Base-by-base conservation (phyloP, 2,329 filamentous ascomycete genomes). In the Aurifilum marmelostoma region DNA sequence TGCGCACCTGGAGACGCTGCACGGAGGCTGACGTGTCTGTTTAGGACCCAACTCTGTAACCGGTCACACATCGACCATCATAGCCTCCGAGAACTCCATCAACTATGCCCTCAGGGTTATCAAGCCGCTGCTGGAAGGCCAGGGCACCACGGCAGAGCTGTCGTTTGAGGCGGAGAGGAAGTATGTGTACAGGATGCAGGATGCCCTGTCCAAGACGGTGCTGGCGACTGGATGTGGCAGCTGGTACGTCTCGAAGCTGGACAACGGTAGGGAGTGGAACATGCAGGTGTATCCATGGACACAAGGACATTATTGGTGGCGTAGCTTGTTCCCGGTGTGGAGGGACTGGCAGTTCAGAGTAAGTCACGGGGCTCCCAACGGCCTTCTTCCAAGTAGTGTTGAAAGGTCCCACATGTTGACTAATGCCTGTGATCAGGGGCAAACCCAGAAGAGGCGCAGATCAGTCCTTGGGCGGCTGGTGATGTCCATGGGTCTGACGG, bases 41-140 rank as follows among this genome's bases (percentile, higher is more conserved):
- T 8, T 54, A 80, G 80, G 89, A 0, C 89, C 89, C 0, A 91
- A 91, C 74, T 85, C 87, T 0, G 82, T 80, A 0, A 91, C 88
- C 0, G 89, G 89, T 0, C 88, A 91, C 75, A 85, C 82, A 7
- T 76, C 75, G 4, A 66, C 77, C 43, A 77, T 84, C 56, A 80
- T 83, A 76, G 80, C 87, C 0, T 81, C 82, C 4, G 89, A 91
- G 73, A 90, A 90, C 74, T 84, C 84, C 74, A 80, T 89, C 72
- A 86, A 88, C 70, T 89, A 86, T 75, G 83, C 84, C 0, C 75
- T 91, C 12, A 86, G 86, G 0, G 82, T 91, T 71, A 84, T 91
- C 72, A 83, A 82, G 73, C 84, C 85, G 0, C 67, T 81, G 3
- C 75, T 83, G 0, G 74, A 79, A 1, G 77, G 77, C 0, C 69